Evolutionary conservation across 2,329 filamentous ascomycete species (phyloP), one percentile per base, ranked within the genome.

Genomic region (Colletotrichum agaves): DNA sequence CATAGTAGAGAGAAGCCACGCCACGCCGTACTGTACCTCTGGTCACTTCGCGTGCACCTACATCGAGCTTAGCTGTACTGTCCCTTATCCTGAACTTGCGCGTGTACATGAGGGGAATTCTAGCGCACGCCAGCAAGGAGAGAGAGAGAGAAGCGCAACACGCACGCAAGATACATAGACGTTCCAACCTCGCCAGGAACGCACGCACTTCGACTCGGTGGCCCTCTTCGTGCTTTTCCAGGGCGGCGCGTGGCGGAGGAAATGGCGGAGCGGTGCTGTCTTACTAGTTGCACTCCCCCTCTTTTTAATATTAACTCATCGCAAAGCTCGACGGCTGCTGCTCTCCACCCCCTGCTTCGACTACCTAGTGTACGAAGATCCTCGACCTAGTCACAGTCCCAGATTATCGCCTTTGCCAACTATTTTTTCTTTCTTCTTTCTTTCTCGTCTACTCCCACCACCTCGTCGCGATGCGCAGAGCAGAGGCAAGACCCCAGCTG

Each of bases 171-270:
- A 58, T 52, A 58, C 19, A 31, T 52, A 58, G 31, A 31, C 21
- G 17, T 35, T 46, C 53, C 37, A 43, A 19, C 46, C 46, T 35
- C 53, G 19, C 15, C 58, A 66, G 63, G 59, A 67, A 67, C 59
- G 52, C 43, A 67, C 59, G 37, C 49, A 53, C 55, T 39, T 52
- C 7, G 23, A 44, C 23, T 62, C 15, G 27, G 4, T 13, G 31
- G 23, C 12, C 7, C 12, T 31, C 43, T 44, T 44, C 19, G 56
- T 13, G 43, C 27, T 21, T 37, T 43, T 66, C 59, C 63, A 47
- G 49, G 59, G 44, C 63, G 58, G 59, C 63, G 63, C 43, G 43
- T 50, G 62, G 52, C 63, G 64, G 61, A 31, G 63, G 60, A 63
- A 63, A 67, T 52, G 64, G 64, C 53, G 52, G 47, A 35, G 46